Base-by-base conservation (phyloP, 805 yeast genomes). In the Candida nemodendra region DNA sequence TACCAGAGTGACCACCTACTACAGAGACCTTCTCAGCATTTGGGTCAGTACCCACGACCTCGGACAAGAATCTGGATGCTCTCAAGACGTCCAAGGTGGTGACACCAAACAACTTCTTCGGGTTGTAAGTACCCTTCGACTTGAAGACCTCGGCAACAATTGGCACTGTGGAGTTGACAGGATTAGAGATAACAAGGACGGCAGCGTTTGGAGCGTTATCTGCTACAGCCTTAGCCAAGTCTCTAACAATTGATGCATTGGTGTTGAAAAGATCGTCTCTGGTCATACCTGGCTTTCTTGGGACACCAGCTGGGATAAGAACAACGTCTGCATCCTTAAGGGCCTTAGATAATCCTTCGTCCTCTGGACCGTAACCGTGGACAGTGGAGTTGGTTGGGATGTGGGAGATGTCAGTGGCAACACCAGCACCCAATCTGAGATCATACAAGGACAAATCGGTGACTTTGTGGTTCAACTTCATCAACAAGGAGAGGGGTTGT, bases 281-380 rank as follows among this genome's bases (percentile, higher is more conserved):
- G 61, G 96, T 87, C 97, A 90, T 90, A 67, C 97, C 97, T 53
- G 97, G 97, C 74, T 89, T 90, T 79, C 95, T 86, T 74, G 95
- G 97, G 42, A 90, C 95, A 74, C 97, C 97, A 41, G 97, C 97
- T 62, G 97, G 96, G 67, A 90, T 86, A 42, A 90, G 77, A 36
- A 90, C 90, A 44, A 90, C 81, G 55, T 89, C 95, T 36, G 96
- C 78, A 34, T 81, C 89, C 36, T 74, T 68, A 53, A 90, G 69
- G 14, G 96, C 95, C 39, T 68, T 69, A 43, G 73, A 69, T 47
- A 88, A 69, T 23, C 85, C 85, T 35, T 75, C 76, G 44, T 81
- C 77, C 49, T 85, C 95, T 53, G 96, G 95, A 42, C 86, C 75
- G 75, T 76, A 90, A 50, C 97, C 97, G 51, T 71, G 76, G 55